Conservation (phyloP, 129 eudicot genomes). For the Arctium lappa region DNA sequence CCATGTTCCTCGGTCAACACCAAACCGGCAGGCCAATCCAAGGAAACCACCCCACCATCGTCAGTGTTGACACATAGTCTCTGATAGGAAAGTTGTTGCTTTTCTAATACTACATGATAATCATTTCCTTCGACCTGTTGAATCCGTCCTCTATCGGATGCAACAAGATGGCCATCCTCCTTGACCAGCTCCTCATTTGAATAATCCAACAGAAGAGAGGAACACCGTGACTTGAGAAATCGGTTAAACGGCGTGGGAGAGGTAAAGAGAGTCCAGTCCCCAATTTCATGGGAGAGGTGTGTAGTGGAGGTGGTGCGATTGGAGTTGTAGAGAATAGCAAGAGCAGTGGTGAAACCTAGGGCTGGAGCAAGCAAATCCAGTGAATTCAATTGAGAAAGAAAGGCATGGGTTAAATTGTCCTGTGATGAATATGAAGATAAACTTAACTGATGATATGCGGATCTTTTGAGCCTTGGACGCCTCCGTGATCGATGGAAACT, state of each 20-base stretch:
- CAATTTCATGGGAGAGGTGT: constrained; percentile 15
- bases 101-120: neutral
- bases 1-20: constrained; percentile 53
- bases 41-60: constrained; percentile 83
- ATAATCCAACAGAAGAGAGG: constrained; percentile 47
- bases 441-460: neutral
- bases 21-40: constrained; percentile 90
- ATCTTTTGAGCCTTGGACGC: constrained; percentile 38
- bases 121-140: neutral
- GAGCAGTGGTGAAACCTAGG: constrained; percentile 56
- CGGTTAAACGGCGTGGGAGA: constrained; percentile 92
- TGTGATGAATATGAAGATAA: constrained; percentile 21
- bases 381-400: constrained; percentile 37
- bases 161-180: constrained; percentile 51
- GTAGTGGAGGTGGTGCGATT: neutral
- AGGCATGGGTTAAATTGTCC: constrained; percentile 23
- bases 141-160: constrained; percentile 46
- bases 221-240: constrained; percentile 59
- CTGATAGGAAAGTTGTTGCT: constrained; percentile 53
- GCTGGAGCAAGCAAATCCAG: constrained; percentile 46
- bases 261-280: constrained; percentile 65
- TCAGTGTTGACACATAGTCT: constrained; percentile 68
- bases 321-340: constrained; percentile 41
- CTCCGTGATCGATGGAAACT: constrained; percentile 36
- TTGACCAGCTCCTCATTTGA: constrained; percentile 40